These are phyloP conservation scores for Flaveria linearis DNA, from an alignment of 129 eudicot species.

Conservation along the genomic window DNA sequence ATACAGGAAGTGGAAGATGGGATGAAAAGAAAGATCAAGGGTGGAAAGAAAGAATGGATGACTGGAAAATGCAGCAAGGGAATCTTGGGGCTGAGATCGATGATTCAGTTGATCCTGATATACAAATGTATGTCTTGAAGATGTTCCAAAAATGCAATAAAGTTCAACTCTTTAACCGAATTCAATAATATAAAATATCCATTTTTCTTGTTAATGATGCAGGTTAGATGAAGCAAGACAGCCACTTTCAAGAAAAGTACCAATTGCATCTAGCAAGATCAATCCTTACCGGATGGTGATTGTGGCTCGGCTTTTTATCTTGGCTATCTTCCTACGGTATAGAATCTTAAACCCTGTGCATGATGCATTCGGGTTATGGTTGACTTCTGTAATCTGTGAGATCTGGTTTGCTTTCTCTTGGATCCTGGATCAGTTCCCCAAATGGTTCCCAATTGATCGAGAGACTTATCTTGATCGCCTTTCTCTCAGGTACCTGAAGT, in stretches of 20 bases:
- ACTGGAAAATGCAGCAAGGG: conserved; percentile 23
- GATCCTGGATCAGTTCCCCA: conserved; percentile 99
- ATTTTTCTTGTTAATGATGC: conserved; percentile 29
- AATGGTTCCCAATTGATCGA: conserved; percentile 97
- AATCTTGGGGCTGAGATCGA: conserved; percentile 65
- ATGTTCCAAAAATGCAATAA: not conserved
- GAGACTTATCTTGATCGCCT: conserved; percentile 97
- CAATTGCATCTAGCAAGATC: conserved; percentile 91
- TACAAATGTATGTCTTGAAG: conserved; percentile 61
- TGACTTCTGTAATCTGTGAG: conserved; percentile 88
- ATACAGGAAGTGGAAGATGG: conserved; percentile 86
- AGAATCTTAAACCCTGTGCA: conserved; percentile 91
- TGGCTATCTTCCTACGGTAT: conserved; percentile 87
- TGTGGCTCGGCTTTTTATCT: conserved; percentile 72
- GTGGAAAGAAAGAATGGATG: conserved; percentile 98
- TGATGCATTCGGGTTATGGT: conserved; percentile 95
- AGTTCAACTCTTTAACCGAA: not conserved
- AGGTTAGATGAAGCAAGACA: conserved; percentile 97
- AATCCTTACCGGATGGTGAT: conserved; percentile 97
- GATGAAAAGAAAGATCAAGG: conserved; percentile 83
- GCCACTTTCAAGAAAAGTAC: conserved; percentile 95
- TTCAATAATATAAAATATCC: not conserved
- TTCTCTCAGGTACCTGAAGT: conserved; percentile 67
- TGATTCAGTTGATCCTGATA: conserved; percentile 76
- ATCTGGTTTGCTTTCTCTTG: conserved; percentile 99